A percentile compares a stretch with the other conserved stretches of the same genome.
phyloP scores from a whole-genome alignment of 2,329 filamentous ascomycete genomes.

The Leptographium flavum region DNA sequence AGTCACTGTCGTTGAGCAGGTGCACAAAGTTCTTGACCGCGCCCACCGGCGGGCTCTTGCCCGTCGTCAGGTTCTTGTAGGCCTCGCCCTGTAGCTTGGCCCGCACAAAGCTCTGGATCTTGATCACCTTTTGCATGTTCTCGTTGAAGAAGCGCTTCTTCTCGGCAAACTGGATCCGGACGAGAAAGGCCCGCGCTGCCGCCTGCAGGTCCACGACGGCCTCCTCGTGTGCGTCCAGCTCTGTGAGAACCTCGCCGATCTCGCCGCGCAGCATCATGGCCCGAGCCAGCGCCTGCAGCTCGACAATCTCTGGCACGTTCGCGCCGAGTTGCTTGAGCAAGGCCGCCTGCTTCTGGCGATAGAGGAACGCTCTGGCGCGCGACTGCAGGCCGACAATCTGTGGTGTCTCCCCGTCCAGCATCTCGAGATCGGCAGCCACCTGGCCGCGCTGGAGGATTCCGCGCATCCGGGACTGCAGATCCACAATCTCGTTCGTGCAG shows the following conservation, averaged over 20 bases:
- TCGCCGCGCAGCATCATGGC: constrained; percentile 66
- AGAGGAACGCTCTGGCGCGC: constrained; percentile 48
- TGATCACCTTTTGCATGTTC: constrained; percentile 98
- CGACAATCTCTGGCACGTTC: constrained; percentile 49
- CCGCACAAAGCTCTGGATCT: constrained; percentile 92
- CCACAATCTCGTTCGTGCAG: constrained; percentile 29
- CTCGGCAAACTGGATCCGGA: constrained; percentile 64
- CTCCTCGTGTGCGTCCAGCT: constrained; percentile 76
- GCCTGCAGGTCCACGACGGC: constrained; percentile 62
- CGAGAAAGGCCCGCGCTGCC: constrained; percentile 54
- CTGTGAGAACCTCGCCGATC: constrained; percentile 58
- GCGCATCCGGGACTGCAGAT: constrained; percentile 44
- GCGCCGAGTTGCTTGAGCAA: constrained; percentile 58
- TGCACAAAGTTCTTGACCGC: constrained; percentile 98
- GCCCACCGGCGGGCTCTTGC: constrained; percentile 91
- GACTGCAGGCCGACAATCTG: constrained; percentile 52
- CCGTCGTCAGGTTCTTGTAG: constrained; percentile 91
- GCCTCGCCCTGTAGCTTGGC: constrained; percentile 93
- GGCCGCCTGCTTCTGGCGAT: constrained; percentile 43
- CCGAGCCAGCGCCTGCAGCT: constrained; percentile 62
- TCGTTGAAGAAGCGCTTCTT: constrained; percentile 82
- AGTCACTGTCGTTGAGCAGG: constrained; percentile 92
- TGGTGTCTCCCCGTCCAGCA: constrained; percentile 42
- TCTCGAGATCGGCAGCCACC: constrained; percentile 32
- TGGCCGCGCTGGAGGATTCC: constrained; percentile 45